These are phyloP conservation scores for Ligustrum vulgare DNA, from an alignment of 257 asterid genomes.

Conservation along the genomic window DNA sequence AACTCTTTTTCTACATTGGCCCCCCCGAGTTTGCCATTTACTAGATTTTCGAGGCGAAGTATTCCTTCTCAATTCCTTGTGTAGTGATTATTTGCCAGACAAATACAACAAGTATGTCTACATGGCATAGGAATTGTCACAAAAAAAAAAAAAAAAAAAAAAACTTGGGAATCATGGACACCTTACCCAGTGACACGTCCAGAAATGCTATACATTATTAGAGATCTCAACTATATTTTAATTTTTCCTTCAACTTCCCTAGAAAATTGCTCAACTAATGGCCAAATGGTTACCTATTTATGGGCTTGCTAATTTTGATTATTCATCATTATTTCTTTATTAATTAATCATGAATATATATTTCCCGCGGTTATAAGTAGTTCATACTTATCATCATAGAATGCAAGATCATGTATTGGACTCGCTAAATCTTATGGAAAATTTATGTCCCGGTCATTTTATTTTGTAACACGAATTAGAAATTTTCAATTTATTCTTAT, in stretches of 20 bases:
- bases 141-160: too few relatives aligned
- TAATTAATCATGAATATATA: too few relatives aligned
- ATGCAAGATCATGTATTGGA: too few relatives aligned
- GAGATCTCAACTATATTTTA: constrained; percentile 55
- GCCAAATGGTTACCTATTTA: not conserved
- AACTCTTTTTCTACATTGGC: constrained; percentile 57
- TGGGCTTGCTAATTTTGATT: too few relatives aligned
- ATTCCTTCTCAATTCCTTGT: not conserved
- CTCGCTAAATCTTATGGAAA: too few relatives aligned
- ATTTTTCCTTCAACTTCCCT: constrained; percentile 24
- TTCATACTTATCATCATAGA: too few relatives aligned
- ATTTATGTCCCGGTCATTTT: too few relatives aligned
- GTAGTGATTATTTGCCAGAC: not conserved
- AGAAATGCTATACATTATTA: constrained; percentile 19
- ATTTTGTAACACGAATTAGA: too few relatives aligned
- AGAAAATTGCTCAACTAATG: constrained; percentile 14
- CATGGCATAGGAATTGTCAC: constrained; percentile 14
- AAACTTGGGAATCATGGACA: too few relatives aligned
- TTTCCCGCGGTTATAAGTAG: too few relatives aligned
- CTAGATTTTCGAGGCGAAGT: not conserved
- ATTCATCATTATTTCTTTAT: too few relatives aligned
- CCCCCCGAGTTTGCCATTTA: constrained; percentile 46
- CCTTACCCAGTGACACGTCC: constrained; percentile 37
- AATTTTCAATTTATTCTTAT: too few relatives aligned
- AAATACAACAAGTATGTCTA: not conserved